phyloP scores from a whole-genome alignment of 768 basidiomycete species.

The Trametes villosa region DNA sequence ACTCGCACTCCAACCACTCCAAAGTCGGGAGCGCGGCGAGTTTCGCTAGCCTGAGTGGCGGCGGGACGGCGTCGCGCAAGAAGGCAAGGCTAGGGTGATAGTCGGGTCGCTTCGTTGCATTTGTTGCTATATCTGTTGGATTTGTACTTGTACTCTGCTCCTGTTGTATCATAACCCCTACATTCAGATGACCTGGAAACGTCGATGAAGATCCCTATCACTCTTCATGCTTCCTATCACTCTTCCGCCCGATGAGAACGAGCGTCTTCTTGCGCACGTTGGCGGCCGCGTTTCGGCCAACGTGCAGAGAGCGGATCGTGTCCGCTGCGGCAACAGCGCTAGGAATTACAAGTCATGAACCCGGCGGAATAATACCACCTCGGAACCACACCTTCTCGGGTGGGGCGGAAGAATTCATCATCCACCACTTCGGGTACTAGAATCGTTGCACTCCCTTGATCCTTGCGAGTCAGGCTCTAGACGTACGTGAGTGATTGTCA shows the following conservation, averaged over 20 bases:
- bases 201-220: too few species aligned
- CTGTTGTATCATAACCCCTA: neutral
- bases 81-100: constrained; percentile 58
- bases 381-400: too few species aligned
- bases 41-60: constrained; percentile 66
- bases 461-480: too few species aligned
- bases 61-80: constrained; percentile 54
- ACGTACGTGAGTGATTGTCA: too few species aligned
- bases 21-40: constrained; percentile 57
- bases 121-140: neutral
- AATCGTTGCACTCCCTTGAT: too few species aligned
- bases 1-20: constrained; percentile 37
- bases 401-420: too few species aligned
- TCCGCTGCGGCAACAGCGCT: constrained; percentile 29
- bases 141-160: neutral
- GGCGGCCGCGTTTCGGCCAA: constrained; percentile 25
- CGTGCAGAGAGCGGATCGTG: constrained; percentile 31
- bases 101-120: neutral
- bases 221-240: too few species aligned
- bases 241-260: constrained; percentile 15
- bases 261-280: constrained; percentile 30
- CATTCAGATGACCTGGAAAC: too few species aligned
- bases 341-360: too few species aligned
- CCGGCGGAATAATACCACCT: too few species aligned
- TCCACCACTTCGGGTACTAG: too few species aligned